These are phyloP conservation scores for Mycogone perniciosa DNA, from an alignment of 2,329 filamentous ascomycete species.

Conservation along the genomic window DNA sequence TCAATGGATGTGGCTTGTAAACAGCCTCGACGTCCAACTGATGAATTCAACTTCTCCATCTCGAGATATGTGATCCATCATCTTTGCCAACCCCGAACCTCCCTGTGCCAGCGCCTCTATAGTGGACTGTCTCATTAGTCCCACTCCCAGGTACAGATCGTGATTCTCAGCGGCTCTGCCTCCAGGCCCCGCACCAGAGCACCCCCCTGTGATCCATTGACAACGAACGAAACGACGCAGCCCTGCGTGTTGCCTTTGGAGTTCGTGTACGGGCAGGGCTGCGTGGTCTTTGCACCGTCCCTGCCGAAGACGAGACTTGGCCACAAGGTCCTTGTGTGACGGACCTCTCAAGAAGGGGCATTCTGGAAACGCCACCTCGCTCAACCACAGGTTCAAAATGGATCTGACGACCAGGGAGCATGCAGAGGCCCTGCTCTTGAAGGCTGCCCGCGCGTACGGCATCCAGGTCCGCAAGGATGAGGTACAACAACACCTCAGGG, in stretches of 20 bases:
- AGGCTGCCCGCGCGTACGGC: constrained; percentile 27
- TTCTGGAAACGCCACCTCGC: constrained; percentile 24
- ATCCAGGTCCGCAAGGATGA: constrained; percentile 29
- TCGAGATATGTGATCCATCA: no score
- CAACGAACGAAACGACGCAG: background rate
- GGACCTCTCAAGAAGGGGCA: background rate
- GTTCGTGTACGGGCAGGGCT: background rate
- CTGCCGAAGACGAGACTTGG: background rate
- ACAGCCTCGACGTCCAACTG: no score
- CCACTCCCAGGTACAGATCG: no score
- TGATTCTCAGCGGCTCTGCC: no score
- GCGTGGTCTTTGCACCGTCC: no score
- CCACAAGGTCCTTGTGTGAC: constrained; percentile 17
- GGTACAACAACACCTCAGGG: constrained; percentile 31
- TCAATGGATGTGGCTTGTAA: no score
- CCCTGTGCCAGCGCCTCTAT: no score
- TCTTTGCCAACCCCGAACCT: no score
- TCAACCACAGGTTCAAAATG: constrained; percentile 27
- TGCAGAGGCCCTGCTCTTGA: constrained; percentile 29
- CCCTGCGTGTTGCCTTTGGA: background rate
- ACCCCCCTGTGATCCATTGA: background rate
- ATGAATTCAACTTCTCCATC: no score
- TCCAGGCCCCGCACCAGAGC: no score
- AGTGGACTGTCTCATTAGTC: no score
- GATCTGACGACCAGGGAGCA: constrained; percentile 21